Evolutionary conservation across 2,329 filamentous ascomycete genomes (phyloP), one percentile per base, ranked within the genome.

Genomic region (Fusarium nisikadoi): DNA sequence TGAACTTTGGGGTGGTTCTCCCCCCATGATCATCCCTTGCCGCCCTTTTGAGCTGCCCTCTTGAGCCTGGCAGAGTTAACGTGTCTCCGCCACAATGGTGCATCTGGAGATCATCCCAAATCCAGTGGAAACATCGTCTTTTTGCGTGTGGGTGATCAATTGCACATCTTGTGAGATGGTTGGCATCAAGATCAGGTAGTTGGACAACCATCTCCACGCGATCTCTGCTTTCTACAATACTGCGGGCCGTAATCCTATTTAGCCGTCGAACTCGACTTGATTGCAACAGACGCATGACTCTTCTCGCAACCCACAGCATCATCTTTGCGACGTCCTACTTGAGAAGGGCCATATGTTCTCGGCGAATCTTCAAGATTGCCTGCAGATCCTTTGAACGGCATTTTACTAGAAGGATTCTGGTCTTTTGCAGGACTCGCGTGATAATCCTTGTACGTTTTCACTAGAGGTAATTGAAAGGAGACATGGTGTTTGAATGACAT

Each of bases 161-260:
- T 38, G 45, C 65, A 54, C 61, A 72, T 63, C 39, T 59, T 67
- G 39, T 57, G 70, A 54, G 52, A 47, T 29, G 65, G 43, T 36
- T 58, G 55, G 25, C 50, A 36, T 39, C 57, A 50, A 62, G 36
- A 62, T 57, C 68, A 71, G 46, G 62, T 27, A 56, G 39, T 31
- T 23, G 25, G 41, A 20, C 31, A 56, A 56, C 41, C 70, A 72
- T 70, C 66, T 54, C 61, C 61, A 61, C 56, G 42, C 52, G 57
- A 73, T 73, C 70, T 56, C 50, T 55, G 29, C 66, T 68, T 57
- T 60, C 25, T 55, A 46, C 33, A 38, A 72, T 55, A 68, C 29
- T 47, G 46, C 70, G 70, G 70, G 62, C 70, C 70, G 65, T 33
- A 33, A 61, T 50, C 70, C 66, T 73, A 42, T 72, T 72, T 72